Base-by-base conservation (phyloP, 169 alveolate genomes). In the Cryptosporidium andersoni region DNA sequence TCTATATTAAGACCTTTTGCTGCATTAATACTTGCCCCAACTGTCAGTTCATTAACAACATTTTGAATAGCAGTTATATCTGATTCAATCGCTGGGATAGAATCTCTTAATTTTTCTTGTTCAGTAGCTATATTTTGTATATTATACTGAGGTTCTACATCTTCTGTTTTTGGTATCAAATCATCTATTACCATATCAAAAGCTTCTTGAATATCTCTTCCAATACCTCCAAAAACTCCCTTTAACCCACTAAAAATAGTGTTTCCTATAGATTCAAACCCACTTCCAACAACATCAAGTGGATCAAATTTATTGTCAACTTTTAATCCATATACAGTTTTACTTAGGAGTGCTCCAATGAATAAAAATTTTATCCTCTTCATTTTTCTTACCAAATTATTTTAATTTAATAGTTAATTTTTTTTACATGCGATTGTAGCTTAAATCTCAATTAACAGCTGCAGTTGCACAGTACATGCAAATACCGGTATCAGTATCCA, bases 21-120 rank as follows among this genome's bases (percentile, higher is more conserved):
- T 42, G 85, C 85, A 74, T 62, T 62, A 34, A 74, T 74, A 34
- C 85, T 74, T 48, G 85, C 85, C 42, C 85, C 85, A 2, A 74
- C 74, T 43, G 85, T 68, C 85, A 74, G 55, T 36, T 74, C 85
- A 47, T 74, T 74, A 2, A 74, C 85, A 2, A 74, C 64, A 42
- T 74, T 68, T 1, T 68, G 74, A 40, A 74, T 68, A n/a, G 85
- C 8, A 34, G 55, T 74, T 43, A 74, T 45, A 34, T 74, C 85
- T 48, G 45, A 58, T 37, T 74, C 85, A 9, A 74, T 4, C 11
- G 60, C 48, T 40, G 85, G 85, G 39, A 74, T 11, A 45, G 55
- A 58, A 9, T 74, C 60, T 42, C 55, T 8, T 56, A 74, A 45
- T 58, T 74, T 68, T 47, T 74, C 64, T 49, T 74, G 85, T 2